Evolutionary conservation across 306 rosid genomes (phyloP).

Genomic region (Dalbergia cochinchinensis): DNA sequence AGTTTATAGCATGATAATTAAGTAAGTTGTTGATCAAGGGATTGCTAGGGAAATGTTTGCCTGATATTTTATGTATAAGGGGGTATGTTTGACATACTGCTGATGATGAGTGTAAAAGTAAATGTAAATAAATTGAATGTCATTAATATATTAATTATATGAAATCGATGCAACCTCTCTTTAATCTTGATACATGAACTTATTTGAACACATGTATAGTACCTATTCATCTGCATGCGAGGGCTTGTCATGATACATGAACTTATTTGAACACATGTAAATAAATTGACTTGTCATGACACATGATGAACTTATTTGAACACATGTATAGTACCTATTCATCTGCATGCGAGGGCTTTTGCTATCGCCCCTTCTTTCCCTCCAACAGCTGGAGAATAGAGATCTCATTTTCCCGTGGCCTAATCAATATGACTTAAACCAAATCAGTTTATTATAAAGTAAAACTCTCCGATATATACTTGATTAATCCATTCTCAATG

Average conservation of each 20-base stretch:
- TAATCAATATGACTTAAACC: too few relatives aligned
- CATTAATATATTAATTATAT: constrained; percentile 43
- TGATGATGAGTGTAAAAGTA: constrained; percentile 64
- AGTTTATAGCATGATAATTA: constrained; percentile 41
- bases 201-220: neutral
- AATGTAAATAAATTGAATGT: constrained; percentile 66
- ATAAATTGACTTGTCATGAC: too few relatives aligned
- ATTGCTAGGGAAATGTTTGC: constrained; percentile 59
- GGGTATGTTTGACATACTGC: constrained; percentile 52
- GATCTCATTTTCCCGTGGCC: neutral
- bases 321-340: neutral
- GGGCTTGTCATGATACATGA: too few relatives aligned
- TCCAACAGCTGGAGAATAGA: neutral
- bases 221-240: too few relatives aligned
- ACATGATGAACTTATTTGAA: neutral
- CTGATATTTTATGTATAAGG: constrained; percentile 47
- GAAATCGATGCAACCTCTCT: constrained; percentile 24
- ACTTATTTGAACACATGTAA: too few relatives aligned
- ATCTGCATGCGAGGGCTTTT: too few relatives aligned
- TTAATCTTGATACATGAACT: neutral
- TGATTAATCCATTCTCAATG: too few relatives aligned
- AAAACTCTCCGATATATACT: too few relatives aligned
- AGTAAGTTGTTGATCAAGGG: constrained; percentile 55
- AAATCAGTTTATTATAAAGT: too few relatives aligned
- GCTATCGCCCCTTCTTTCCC: neutral